Evolutionary conservation across 805 yeast species (phyloP), one percentile per base, ranked within the genome.

Genomic region (Kazachstania taianensis): DNA sequence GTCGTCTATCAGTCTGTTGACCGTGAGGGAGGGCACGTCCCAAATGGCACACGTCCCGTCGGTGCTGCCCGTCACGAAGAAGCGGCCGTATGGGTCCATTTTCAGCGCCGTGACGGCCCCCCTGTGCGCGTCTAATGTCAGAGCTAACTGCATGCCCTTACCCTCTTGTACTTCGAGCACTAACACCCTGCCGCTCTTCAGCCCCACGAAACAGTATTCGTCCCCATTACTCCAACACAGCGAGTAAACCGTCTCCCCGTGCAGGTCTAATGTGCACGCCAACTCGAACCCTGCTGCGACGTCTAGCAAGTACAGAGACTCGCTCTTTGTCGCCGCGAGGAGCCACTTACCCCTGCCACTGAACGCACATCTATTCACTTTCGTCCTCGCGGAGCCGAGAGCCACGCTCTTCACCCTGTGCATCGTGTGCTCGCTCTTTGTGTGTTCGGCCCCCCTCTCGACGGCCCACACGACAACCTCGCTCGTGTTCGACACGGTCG

Each of bases 71-170:
- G 67, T 67, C 2, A 69, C 66, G 8, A 78, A 38, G 43, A 53
- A 69, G 16, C 56, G 45, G 0, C 79, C 84, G 33, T 63, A 48
- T 3, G 78, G 77, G 45, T 74, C 81, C 35, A 73, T 53, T 13
- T 57, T 56, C 10, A 74, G 39, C 20, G 68, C 48, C 3, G 71
- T 65, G 3, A 72, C 65, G 1, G 75, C 57, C 1, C 78, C 67
- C 28, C 72, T 59, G 45, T 77, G 82, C 1, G 71, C 71, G 10
- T 52, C 42, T n/a, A 63, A 43, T 5, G 50, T 46, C 15, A 46
- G 37, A 2, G 45, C 13, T 1, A 35, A 30, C 2, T 25, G 30
- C 1, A 54, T 15, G 3, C 38, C 38, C 3, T 30, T 18, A 6
- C 10, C 16, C 20, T 13, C 42, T 20, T 14, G 24, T 13, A 37